These are phyloP conservation scores for Ceratocystis colombiana DNA, from an alignment of 2,329 filamentous ascomycete species.

Conservation along the genomic window DNA sequence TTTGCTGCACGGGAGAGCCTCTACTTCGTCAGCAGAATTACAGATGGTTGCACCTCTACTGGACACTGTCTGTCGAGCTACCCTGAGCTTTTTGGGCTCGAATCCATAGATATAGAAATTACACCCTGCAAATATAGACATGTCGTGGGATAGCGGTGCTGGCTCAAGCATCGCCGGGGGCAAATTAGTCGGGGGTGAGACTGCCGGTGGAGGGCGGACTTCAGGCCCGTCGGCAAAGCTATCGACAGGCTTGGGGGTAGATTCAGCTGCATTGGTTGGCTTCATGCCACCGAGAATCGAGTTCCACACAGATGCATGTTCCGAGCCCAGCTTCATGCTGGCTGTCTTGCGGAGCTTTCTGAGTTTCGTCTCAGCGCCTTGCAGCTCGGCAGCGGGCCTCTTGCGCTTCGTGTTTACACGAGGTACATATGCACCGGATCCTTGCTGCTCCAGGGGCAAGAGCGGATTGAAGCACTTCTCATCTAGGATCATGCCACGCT, in stretches of 20 bases:
- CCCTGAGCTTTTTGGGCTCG: slow-evolving; percentile 30
- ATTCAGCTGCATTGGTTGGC: not conserved
- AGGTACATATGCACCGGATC: slow-evolving; percentile 49
- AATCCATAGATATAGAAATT: slow-evolving; percentile 54
- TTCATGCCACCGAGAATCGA: slow-evolving; percentile 56
- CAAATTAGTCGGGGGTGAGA: not conserved
- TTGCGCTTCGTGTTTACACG: slow-evolving; percentile 18
- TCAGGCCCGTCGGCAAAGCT: slow-evolving; percentile 18
- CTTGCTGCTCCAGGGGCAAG: slow-evolving; percentile 59
- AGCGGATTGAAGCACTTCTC: slow-evolving; percentile 74
- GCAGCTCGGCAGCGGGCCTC: slow-evolving; percentile 27
- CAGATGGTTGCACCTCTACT: slow-evolving; percentile 17
- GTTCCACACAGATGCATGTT: slow-evolving; percentile 79
- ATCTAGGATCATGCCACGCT: slow-evolving; percentile 82
- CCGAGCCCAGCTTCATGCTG: slow-evolving; percentile 69
- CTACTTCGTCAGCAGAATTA: slow-evolving; percentile 10
- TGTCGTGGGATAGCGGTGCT: slow-evolving; percentile 28
- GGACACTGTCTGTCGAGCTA: slow-evolving; percentile 17
- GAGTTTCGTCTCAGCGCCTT: slow-evolving; percentile 46
- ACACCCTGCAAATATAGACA: slow-evolving; percentile 45
- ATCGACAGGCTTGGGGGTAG: slow-evolving; percentile 8
- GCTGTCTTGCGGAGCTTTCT: slow-evolving; percentile 81
- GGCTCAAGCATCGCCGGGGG: not conserved
- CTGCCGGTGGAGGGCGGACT: not conserved
- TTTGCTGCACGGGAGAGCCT: slow-evolving; percentile 8